phyloP scores from a whole-genome alignment of 371 early-diverging fungal genomes.

The Haplosporangium sp. region DNA sequence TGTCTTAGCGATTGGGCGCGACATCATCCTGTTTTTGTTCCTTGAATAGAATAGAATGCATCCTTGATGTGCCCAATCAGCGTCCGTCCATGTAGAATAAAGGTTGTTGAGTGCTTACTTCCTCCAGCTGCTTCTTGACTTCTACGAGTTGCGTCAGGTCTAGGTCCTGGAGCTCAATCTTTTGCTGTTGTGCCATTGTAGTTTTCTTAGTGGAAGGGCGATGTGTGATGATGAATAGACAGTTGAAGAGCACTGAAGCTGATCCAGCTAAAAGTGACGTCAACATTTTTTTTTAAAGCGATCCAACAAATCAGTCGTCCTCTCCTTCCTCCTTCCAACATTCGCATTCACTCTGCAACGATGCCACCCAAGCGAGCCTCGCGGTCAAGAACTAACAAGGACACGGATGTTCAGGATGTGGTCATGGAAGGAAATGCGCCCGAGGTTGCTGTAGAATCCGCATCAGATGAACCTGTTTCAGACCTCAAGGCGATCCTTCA shows the following conservation, averaged over 20 bases:
- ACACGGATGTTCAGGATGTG: slow-evolving; percentile 29
- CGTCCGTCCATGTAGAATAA: too few relatives aligned
- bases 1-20: slow-evolving; percentile 6
- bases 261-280: neutral
- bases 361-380: slow-evolving; percentile 53
- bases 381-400: slow-evolving; percentile 23
- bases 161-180: slow-evolving; percentile 85
- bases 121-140: slow-evolving; percentile 86
- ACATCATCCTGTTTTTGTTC: too few relatives aligned
- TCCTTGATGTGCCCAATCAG: too few relatives aligned
- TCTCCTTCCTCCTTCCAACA: neutral
- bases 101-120: slow-evolving; percentile 75
- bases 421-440: slow-evolving; percentile 21
- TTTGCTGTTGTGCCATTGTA: slow-evolving; percentile 44
- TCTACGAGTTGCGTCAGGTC: slow-evolving; percentile 86
- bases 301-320: neutral
- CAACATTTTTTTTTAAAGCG: neutral
- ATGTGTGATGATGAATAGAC: neutral
- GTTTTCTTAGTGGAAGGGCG: neutral
- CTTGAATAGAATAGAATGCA: too few relatives aligned
- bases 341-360: neutral
- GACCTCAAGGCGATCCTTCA: slow-evolving; percentile 51
- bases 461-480: slow-evolving; percentile 10
- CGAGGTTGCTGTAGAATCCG: slow-evolving; percentile 17
- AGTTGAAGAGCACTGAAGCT: too few relatives aligned